A percentile compares a stretch with the other conserved stretches of the same genome.
Conservation (phyloP, 2,329 filamentous ascomycete species). For the Penicillium sp. region DNA sequence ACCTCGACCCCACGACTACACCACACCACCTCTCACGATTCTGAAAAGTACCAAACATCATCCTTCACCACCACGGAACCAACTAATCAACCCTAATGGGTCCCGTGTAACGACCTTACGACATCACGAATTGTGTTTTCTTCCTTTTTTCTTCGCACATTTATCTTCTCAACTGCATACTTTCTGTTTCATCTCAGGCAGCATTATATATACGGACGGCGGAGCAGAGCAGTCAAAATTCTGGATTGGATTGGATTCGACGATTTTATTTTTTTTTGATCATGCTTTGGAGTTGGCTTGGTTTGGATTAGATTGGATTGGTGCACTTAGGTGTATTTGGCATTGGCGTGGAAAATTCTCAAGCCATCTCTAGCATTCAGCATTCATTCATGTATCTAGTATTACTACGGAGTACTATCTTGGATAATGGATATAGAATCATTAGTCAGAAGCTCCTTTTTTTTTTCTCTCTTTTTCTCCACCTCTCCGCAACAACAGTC, state of each 20-base stretch:
- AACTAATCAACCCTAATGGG: conserved; percentile 8
- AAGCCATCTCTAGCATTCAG: neutral
- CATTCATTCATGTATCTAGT: neutral
- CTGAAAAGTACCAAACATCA: conserved; percentile 1
- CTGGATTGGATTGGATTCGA: conserved; percentile 1
- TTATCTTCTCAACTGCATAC: neutral
- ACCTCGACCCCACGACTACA: neutral
- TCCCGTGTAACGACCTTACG: conserved; percentile 8
- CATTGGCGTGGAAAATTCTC: neutral
- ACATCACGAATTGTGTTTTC: conserved; percentile 1
- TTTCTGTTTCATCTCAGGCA: neutral
- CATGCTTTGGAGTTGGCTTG: neutral
- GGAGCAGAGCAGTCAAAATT: conserved; percentile 10
- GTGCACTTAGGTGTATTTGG: neutral
- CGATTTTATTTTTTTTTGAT: neutral
- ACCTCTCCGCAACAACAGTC: too few species aligned
- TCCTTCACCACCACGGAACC: conserved; percentile 3
- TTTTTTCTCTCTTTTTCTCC: neutral
- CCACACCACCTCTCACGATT: neutral
- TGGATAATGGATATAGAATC: neutral
- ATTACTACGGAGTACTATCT: neutral
- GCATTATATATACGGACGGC: conserved; percentile 10
- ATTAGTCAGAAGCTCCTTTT: neutral
- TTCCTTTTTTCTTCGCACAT: neutral
- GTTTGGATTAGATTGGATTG: neutral